Percentiles rank a stretch among this genome's conserved stretches.
Evolutionary conservation across 768 basidiomycete genomes (phyloP).

Genomic region (Hortiboletus campestris): DNA sequence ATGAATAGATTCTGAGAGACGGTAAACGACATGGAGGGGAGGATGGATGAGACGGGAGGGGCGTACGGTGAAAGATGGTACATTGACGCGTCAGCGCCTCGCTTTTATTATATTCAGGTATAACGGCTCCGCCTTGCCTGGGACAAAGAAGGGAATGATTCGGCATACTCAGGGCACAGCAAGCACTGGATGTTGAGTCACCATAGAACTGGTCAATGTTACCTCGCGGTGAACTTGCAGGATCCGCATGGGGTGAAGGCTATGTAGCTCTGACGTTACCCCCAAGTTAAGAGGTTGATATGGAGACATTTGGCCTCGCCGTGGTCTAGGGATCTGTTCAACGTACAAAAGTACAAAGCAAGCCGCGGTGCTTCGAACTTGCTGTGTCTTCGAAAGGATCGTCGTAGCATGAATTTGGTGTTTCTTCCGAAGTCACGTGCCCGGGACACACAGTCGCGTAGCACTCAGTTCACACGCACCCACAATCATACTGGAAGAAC

Average conservation of each 20-base stretch:
- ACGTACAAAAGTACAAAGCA: neutral
- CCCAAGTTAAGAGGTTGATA: slow-evolving; percentile 4
- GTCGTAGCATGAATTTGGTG: no score
- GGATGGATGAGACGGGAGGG: neutral
- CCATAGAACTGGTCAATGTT: neutral
- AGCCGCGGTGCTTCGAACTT: neutral
- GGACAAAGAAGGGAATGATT: neutral
- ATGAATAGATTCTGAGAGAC: slow-evolving; percentile 38
- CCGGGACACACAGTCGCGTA: neutral
- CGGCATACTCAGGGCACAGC: slow-evolving; percentile 7
- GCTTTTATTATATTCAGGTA: slow-evolving; percentile 5
- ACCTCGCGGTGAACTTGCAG: neutral
- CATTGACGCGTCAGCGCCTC: neutral
- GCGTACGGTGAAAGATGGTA: neutral
- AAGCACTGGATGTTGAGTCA: slow-evolving; percentile 6
- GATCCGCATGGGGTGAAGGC: neutral
- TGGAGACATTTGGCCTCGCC: neutral
- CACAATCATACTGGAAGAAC: neutral
- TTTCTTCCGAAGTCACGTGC: slow-evolving; percentile 10
- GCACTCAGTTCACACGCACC: no score
- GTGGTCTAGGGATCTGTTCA: neutral
- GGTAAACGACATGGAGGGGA: slow-evolving; percentile 16
- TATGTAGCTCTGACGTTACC: no score
- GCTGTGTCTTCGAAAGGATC: no score
- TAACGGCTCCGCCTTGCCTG: neutral